Conservation (phyloP, 495 filamentous ascomycete species). For the Alectoria sarmentosa region DNA sequence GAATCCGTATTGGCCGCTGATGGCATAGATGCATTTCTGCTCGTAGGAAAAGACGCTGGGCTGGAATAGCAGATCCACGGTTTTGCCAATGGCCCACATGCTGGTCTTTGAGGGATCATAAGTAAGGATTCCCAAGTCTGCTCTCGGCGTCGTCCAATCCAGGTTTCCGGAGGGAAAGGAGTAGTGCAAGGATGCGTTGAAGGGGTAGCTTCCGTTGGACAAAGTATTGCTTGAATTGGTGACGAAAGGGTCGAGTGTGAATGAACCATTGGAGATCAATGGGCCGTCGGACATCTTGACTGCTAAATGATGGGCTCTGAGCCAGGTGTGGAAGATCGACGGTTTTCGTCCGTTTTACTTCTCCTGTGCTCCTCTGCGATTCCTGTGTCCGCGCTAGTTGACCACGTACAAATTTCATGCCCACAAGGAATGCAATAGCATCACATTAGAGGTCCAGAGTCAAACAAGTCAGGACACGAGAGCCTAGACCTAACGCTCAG, state of each 20-base stretch:
- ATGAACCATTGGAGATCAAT: neutral
- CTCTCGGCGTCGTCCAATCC: neutral
- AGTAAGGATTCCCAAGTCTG: neutral
- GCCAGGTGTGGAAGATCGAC: neutral
- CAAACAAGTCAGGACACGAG: too few species aligned
- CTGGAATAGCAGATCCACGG: slow-evolving; percentile 3
- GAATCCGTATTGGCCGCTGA: slow-evolving; percentile 18
- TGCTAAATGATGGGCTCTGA: neutral
- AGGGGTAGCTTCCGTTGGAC: neutral
- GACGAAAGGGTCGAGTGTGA: neutral
- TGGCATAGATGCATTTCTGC: slow-evolving; percentile 29
- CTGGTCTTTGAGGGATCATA: slow-evolving; percentile 2
- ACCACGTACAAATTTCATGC: too few species aligned
- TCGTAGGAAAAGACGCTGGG: slow-evolving; percentile 22
- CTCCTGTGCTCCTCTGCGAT: neutral
- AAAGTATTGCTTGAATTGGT: neutral
- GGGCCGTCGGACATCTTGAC: neutral
- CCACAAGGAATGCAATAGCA: too few species aligned
- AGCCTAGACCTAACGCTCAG: too few species aligned
- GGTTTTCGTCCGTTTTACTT: neutral
- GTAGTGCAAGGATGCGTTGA: neutral
- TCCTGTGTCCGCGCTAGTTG: too few species aligned
- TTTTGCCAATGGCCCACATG: neutral
- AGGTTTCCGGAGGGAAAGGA: neutral
- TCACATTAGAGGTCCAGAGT: too few species aligned